Conservation (phyloP, 805 yeast genomes). For the Cephaloascus fragrans region DNA sequence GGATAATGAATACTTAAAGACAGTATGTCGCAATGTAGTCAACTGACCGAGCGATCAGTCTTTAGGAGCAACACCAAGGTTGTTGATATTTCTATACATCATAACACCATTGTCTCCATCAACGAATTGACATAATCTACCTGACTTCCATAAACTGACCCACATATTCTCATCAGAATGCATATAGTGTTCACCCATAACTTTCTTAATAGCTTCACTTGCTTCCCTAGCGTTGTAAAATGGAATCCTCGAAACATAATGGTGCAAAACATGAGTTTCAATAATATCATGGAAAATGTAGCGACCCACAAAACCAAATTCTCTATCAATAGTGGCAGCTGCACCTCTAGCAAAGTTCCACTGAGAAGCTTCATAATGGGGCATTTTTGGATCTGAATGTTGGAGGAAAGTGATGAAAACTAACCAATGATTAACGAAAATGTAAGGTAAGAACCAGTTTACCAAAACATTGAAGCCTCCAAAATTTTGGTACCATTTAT, state of each 20-base stretch:
- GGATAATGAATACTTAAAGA: no score
- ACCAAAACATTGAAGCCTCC: conserved; percentile 42
- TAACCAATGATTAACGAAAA: conserved; percentile 56
- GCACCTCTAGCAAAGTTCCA: conserved; percentile 65
- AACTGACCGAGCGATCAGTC: no score
- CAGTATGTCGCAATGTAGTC: no score
- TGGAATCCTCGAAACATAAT: conserved; percentile 45
- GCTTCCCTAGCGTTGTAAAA: conserved; percentile 48
- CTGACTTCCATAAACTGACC: conserved; percentile 43
- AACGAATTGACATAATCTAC: conserved; percentile 61
- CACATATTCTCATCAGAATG: conserved; percentile 48
- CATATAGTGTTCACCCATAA: conserved; percentile 42
- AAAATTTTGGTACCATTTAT: conserved; percentile 38
- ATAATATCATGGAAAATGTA: conserved; percentile 49
- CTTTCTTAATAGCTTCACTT: conserved; percentile 38
- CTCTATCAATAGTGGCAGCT: conserved; percentile 55
- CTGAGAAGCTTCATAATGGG: conserved; percentile 44
- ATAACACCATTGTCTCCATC: conserved; percentile 58
- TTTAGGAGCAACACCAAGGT: conserved; percentile 24
- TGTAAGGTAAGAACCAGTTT: conserved; percentile 51
- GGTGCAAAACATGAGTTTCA: conserved; percentile 50
- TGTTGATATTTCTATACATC: conserved; percentile 56
- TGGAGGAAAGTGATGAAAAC: conserved; percentile 54
- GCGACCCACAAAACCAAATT: conserved; percentile 50
- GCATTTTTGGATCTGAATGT: conserved; percentile 51